Evolutionary conservation across 306 rosid species (phyloP).

Genomic region (Mimosa bimucronata): DNA sequence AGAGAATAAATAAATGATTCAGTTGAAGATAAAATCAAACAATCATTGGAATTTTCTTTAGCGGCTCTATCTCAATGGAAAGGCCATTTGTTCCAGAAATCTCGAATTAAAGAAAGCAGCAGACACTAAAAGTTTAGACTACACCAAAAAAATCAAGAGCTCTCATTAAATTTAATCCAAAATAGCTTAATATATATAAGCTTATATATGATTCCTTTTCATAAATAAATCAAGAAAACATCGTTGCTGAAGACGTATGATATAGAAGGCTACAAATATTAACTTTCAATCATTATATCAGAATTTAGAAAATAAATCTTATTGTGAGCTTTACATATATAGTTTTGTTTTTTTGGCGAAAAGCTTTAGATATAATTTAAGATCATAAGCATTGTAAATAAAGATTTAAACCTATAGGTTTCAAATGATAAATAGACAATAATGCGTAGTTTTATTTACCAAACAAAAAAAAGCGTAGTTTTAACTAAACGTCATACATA

Average conservation of each 20-base stretch:
- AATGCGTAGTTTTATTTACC: not conserved
- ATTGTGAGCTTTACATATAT: not conserved
- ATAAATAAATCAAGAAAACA: not conserved
- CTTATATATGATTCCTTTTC: not conserved
- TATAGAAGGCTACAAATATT: not conserved
- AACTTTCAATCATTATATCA: not conserved
- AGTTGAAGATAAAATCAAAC: not conserved
- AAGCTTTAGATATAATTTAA: not conserved
- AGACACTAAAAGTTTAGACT: not conserved
- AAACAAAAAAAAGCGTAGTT: not conserved
- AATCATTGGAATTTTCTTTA: constrained; percentile 1
- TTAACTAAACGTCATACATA: not conserved
- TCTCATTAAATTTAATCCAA: not conserved
- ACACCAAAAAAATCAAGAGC: not conserved
- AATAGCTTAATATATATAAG: not conserved
- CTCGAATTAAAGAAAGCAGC: not conserved
- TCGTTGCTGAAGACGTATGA: not conserved
- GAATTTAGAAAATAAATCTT: not conserved
- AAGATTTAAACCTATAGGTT: too few relatives aligned
- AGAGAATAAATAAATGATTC: not conserved
- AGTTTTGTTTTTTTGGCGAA: too few relatives aligned
- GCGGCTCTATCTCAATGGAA: constrained; percentile 32
- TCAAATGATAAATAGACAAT: not conserved
- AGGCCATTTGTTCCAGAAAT: constrained; percentile 10
- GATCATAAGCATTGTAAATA: not conserved